phyloP scores from a whole-genome alignment of 257 asterid genomes.

The Gentiana macrophylla region DNA sequence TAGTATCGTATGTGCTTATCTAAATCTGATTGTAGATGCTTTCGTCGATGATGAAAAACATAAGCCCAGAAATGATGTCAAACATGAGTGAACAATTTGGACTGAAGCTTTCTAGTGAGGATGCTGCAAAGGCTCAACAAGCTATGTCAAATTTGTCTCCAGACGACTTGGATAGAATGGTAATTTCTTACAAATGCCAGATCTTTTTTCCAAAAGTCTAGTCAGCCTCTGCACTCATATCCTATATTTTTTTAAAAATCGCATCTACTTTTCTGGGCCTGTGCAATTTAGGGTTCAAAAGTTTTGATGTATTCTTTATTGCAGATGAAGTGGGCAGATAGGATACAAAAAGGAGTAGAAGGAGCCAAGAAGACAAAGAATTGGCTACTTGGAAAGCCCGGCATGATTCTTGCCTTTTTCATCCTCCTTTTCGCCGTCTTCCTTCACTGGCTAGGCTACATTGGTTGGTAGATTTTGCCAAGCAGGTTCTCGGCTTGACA shows the following conservation, averaged over 20 bases:
- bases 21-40: constrained; percentile 55
- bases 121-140: constrained; percentile 97
- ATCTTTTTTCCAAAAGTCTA: not conserved
- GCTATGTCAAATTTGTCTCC: constrained; percentile 95
- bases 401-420: constrained; percentile 67
- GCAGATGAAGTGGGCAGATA: constrained; percentile 95
- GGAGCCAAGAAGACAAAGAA: constrained; percentile 84
- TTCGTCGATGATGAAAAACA: constrained; percentile 75
- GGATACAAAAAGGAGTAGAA: constrained; percentile 65
- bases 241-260: not conserved
- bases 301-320: constrained; percentile 1
- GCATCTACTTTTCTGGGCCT: not conserved
- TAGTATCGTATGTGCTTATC: too few relatives aligned
- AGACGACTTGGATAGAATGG: constrained; percentile 83
- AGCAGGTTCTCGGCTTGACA: not conserved
- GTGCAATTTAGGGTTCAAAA: not conserved
- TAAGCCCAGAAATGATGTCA: constrained; percentile 93
- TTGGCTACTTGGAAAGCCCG: constrained; percentile 74
- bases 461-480: constrained; percentile 35
- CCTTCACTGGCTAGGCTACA: constrained; percentile 69
- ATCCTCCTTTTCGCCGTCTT: constrained; percentile 71
- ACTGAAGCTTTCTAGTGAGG: constrained; percentile 76
- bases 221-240: not conserved
- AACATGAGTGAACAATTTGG: constrained; percentile 96
- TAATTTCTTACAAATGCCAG: constrained; percentile 13